phyloP scores from a whole-genome alignment of 1,284 basidiomycete species.

The Testicularia cyperi region DNA sequence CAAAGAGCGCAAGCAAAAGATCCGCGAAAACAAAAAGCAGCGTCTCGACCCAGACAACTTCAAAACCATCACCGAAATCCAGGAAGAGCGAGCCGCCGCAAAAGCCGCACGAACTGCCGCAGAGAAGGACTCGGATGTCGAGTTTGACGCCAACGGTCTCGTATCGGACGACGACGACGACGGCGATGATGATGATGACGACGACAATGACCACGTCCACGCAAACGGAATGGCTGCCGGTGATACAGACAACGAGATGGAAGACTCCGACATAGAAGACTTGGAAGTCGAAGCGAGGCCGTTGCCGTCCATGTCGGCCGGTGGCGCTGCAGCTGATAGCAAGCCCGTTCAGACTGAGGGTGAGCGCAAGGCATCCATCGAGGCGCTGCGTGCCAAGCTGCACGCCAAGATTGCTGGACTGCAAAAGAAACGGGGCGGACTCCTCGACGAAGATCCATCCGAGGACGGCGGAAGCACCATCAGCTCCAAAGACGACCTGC shows the following conservation, averaged over 20 bases:
- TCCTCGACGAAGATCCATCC: conserved; percentile 16
- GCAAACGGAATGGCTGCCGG: conserved; percentile 20
- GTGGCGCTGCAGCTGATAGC: neutral
- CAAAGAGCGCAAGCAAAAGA: conserved; percentile 43
- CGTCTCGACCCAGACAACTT: conserved; percentile 55
- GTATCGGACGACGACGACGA: conserved; percentile 22
- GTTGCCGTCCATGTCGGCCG: neutral
- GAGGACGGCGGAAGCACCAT: conserved; percentile 33
- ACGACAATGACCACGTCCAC: conserved; percentile 6
- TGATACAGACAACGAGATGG: conserved; percentile 39
- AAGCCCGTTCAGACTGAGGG: conserved; percentile 32
- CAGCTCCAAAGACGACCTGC: conserved; percentile 50
- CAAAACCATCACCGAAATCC: conserved; percentile 44
- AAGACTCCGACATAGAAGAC: conserved; percentile 35
- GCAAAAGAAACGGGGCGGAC: conserved; percentile 41
- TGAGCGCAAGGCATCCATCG: conserved; percentile 42
- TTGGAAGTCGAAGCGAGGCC: conserved; percentile 1
- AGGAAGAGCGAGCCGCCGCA: conserved; percentile 41
- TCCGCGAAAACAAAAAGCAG: conserved; percentile 44
- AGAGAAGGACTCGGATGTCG: conserved; percentile 30
- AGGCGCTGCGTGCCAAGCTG: conserved; percentile 47
- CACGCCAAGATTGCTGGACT: conserved; percentile 50
- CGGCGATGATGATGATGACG: conserved; percentile 27
- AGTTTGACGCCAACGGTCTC: conserved; percentile 36
- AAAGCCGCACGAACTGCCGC: conserved; percentile 27